Conservation (phyloP, 148 eudicot genomes). For the Silene latifolia region DNA sequence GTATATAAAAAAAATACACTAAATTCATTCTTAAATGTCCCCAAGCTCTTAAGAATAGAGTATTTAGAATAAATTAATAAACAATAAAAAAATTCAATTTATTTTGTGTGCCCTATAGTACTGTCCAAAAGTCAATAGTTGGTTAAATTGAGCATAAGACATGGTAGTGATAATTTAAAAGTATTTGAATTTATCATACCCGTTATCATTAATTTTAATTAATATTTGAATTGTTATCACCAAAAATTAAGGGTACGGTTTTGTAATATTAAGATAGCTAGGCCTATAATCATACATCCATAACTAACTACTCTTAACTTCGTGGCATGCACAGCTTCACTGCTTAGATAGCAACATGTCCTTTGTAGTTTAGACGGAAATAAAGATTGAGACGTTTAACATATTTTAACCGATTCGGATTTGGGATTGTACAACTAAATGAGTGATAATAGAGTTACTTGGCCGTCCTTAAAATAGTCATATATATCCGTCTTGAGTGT, state of each 20-base stretch:
- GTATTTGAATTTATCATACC: neutral
- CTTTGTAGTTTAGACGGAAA: neutral
- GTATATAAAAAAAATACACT: too few relatives aligned
- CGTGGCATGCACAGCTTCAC: neutral
- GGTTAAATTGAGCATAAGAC: neutral
- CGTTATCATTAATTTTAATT: neutral
- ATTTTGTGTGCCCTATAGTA: neutral
- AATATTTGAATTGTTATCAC: neutral
- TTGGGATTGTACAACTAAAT: neutral
- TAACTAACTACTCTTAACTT: neutral
- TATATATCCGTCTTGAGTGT: too few relatives aligned
- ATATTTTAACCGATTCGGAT: neutral
- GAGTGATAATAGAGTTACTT: neutral
- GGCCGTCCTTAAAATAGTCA: too few relatives aligned
- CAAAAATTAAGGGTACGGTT: neutral
- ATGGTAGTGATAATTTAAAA: neutral
- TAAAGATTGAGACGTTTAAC: neutral
- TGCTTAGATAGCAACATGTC: neutral
- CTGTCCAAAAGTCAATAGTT: slow-evolving; percentile 18
- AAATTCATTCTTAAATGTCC: too few relatives aligned
- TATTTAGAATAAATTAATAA: too few relatives aligned
- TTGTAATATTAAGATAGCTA: neutral
- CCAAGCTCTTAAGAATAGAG: too few relatives aligned
- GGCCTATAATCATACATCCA: neutral
- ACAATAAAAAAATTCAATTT: too few relatives aligned